phyloP scores from a whole-genome alignment of 176 grass and related monocot genomes.

The Eleusine indica region DNA sequence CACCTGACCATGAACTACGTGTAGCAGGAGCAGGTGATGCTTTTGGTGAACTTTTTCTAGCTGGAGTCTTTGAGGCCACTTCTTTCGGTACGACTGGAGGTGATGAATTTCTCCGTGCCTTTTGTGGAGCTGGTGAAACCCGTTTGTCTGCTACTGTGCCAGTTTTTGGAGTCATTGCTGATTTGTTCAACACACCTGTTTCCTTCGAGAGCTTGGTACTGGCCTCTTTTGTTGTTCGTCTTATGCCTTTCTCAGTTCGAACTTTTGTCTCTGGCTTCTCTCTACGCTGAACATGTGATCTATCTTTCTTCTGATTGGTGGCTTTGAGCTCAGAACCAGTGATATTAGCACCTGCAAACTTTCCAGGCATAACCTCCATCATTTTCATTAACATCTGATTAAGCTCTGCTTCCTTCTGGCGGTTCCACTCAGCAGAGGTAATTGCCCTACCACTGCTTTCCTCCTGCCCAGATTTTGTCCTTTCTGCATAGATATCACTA shows the following conservation, averaged over 20 bases:
- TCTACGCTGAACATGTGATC: slow-evolving; percentile 54
- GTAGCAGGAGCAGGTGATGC: slow-evolving; percentile 63
- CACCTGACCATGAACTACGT: slow-evolving; percentile 78
- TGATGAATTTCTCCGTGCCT: slow-evolving; percentile 79
- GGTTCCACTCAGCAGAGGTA: slow-evolving; percentile 86
- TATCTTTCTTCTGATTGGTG: slow-evolving; percentile 62
- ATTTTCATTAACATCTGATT: slow-evolving; percentile 98
- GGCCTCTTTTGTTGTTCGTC: slow-evolving; percentile 55
- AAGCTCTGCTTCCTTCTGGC: slow-evolving; percentile 92
- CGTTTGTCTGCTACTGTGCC: slow-evolving; percentile 59
- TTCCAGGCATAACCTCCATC: slow-evolving; percentile 87
- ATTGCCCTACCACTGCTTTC: slow-evolving; percentile 57
- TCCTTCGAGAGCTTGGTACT: slow-evolving; percentile 57
- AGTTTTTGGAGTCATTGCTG: slow-evolving; percentile 49
- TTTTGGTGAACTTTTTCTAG: slow-evolving; percentile 69
- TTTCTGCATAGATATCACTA: slow-evolving; percentile 46
- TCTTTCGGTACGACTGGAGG: slow-evolving; percentile 79
- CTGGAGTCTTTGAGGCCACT: slow-evolving; percentile 60
- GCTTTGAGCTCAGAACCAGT: slow-evolving; percentile 42
- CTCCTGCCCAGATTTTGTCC: slow-evolving; percentile 54
- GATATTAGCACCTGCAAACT: slow-evolving; percentile 49
- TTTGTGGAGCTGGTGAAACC: slow-evolving; percentile 65
- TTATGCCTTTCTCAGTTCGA: slow-evolving; percentile 60
- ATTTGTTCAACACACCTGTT: slow-evolving; percentile 55
- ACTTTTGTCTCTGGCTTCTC: slow-evolving; percentile 75